Conservation (phyloP, 192 early-diverging fungal genomes). For the Linnemannia schmuckeri region DNA sequence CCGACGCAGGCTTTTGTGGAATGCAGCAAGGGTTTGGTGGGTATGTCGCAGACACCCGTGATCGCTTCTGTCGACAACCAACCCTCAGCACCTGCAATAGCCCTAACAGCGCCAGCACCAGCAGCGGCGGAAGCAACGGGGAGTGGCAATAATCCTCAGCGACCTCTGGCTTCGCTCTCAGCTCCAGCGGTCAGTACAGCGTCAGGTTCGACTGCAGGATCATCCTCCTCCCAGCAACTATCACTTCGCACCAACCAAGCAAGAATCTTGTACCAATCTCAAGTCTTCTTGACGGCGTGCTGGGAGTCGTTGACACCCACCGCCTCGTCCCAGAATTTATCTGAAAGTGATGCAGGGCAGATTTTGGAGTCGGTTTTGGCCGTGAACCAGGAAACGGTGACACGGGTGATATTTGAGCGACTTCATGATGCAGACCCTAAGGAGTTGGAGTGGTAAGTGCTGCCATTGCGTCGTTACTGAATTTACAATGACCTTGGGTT, state of each 20-base stretch:
- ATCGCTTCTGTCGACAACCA: not conserved
- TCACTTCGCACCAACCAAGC: not conserved
- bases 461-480: not conserved
- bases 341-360: slow-evolving; percentile 17
- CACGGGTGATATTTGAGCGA: slow-evolving; percentile 9
- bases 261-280: slow-evolving; percentile 13
- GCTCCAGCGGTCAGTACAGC: not conserved
- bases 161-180: not conserved
- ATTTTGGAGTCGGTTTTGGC: slow-evolving; percentile 28
- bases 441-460: slow-evolving; percentile 27
- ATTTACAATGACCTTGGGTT: not conserved
- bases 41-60: not conserved
- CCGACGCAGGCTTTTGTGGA: slow-evolving; percentile 23
- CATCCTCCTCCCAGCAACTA: not conserved
- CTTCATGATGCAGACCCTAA: not conserved
- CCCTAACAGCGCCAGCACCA: not conserved
- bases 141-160: not conserved
- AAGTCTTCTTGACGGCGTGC: slow-evolving; percentile 15
- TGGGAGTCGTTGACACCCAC: slow-evolving; percentile 19
- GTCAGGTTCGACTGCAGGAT: not conserved
- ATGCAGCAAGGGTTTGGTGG: slow-evolving; percentile 21
- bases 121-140: not conserved
- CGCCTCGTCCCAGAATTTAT: slow-evolving; percentile 3
- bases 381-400: slow-evolving; percentile 16
- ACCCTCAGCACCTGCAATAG: not conserved